Evolutionary conservation across 371 early-diverging fungal species (phyloP), one percentile per base, ranked within the genome.

Genomic region (Syncephalastrum racemosum): DNA sequence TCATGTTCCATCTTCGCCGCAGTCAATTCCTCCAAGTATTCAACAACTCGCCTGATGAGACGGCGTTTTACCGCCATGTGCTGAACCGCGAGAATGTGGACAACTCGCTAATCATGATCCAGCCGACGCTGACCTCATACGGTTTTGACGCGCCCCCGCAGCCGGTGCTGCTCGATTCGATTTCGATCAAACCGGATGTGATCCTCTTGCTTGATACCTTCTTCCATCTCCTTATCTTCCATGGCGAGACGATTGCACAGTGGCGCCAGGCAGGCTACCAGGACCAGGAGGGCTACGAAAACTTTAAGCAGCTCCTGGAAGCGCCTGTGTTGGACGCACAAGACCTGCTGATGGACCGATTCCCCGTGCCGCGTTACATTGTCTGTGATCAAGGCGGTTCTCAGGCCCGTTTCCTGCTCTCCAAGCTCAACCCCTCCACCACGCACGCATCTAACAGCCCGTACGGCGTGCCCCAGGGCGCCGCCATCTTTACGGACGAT

Each of bases 1-100:
- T 99, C 71, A 99, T 99, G 98, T 99, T 98, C 88, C 99, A 99
- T 67, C 80, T 99, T 59, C 84, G 99, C 58, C 84, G 99, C 46
- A 90, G 90, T 61, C 98, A 99, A 71, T 97, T 99, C 77, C 81
- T 99, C 67, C 99, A 99, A 71, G 98, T 97, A 16, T 99, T 99
- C 73, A 99, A 99, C 67, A 97, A 97, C 76, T 93, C 94, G 49
- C 98, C 98, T 10, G 99, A 99, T 71, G 99, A 99, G 66, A 97
- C 98, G 3, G 96, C 99, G 0, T 99, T 96, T 72, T 98, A 98
- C 73, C 70, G 87, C 23, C 96, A 98, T 68, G 87, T 93, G 8
- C 63, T 99, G 68, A 94, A 93, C 76, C 88, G 90, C 46, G 99
- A 97, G 73, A 95, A 96, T 75, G 91, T 93, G 36, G 91, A 93